Base-by-base conservation (phyloP, 2,329 filamentous ascomycete genomes). In the Fusarium sp. region DNA sequence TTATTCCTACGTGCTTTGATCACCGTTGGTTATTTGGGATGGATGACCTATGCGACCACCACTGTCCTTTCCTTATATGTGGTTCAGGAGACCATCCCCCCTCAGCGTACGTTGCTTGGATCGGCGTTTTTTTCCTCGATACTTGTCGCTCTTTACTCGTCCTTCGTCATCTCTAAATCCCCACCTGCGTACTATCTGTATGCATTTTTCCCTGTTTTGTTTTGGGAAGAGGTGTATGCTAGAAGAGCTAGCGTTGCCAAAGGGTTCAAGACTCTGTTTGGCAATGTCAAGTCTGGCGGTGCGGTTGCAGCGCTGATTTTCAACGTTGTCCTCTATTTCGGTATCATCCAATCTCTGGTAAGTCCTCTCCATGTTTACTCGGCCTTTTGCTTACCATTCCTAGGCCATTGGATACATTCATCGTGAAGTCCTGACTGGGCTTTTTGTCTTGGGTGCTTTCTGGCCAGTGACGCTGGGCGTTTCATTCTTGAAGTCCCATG, bases 151-250 rank as follows among this genome's bases (percentile, higher is more conserved):
- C 83, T 98, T 18, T 98, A 93, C 78, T 92, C 94, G 12, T 91
- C 94, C 2, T 93, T 99, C 63, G 85, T 93, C 66, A 86, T 94
- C 65, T 96, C 97, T 51, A 89, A 90, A 50, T 98, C 95, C 4
- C 93, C 96, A 0, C 81, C 87, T 65, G 92, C 93, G 6, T 99
- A 99, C 82, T 99, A 98, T 79, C 90, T 90, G 5, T 99, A 99
- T 81, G 93, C 92, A 2, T 89, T 97, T 77, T 99, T 99, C 82
- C 96, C 96, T 0, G 91, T 98, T 6, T 89, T 94, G 65, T 98
- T 99, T 84, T 99, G 96, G 96, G 96, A 98, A 82, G 95, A 98
- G 79, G 94, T 98, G 0, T 96, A 92, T 82, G 93, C 94, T 7
- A 90, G 93, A 35, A 89, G 95, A 63, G 86, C 88, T 51, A 93